Percentiles rank a stretch among this genome's conserved stretches.
These are phyloP conservation scores for Wickerhamiella brachini DNA, from an alignment of 805 yeast species.

Conservation along the genomic window DNA sequence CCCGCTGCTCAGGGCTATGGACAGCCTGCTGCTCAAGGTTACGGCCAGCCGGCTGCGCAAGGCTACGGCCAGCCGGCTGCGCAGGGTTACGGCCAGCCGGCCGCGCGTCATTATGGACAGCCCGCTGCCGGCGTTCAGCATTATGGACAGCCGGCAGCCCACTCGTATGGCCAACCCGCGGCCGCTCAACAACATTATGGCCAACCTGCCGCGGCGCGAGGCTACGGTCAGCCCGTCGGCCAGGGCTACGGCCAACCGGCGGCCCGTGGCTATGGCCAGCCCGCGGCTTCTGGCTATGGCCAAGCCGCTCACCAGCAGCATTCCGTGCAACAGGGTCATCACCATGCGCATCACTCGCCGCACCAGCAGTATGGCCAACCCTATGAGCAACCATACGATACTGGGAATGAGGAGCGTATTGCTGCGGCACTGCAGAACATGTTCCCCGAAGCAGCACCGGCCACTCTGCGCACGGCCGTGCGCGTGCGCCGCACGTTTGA, in stretches of 20 bases:
- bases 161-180: slow-evolving; percentile 1
- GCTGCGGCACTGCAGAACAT: slow-evolving; percentile 8
- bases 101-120: slow-evolving; percentile 4
- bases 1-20: slow-evolving; percentile 5
- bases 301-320: background rate
- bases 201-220: background rate
- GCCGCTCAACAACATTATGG: slow-evolving; percentile 1
- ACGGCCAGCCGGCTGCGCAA: slow-evolving; percentile 6
- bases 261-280: slow-evolving; percentile 1
- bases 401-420: slow-evolving; percentile 7
- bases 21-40: slow-evolving; percentile 3
- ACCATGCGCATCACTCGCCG: background rate
- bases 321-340: background rate
- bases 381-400: background rate
- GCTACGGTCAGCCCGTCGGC: background rate
- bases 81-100: slow-evolving; percentile 7
- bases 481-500: slow-evolving; percentile 22
- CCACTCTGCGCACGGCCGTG: slow-evolving; percentile 18
- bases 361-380: slow-evolving; percentile 1
- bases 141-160: slow-evolving; percentile 4
- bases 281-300: slow-evolving; percentile 1
- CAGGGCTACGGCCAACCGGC: background rate
- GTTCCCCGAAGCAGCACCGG: slow-evolving; percentile 17
- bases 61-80: slow-evolving; percentile 7
- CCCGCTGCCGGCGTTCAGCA: slow-evolving; percentile 3